phyloP scores from a whole-genome alignment of 106 monocot genomes.

The Hemerocallis citrina region DNA sequence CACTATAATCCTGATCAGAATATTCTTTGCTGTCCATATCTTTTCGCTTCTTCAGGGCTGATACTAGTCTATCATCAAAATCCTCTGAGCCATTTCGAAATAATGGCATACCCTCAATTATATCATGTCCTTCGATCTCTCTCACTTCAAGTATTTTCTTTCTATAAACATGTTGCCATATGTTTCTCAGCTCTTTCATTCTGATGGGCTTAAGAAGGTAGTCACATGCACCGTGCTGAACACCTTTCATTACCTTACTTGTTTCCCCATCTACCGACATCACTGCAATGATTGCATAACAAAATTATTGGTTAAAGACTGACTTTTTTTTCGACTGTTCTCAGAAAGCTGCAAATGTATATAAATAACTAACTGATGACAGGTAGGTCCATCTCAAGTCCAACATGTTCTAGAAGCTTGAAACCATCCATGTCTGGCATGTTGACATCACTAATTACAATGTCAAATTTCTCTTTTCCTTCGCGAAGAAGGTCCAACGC shows the following conservation, averaged over 20 bases:
- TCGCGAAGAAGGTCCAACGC: conserved; percentile 75
- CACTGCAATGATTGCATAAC: conserved; percentile 37
- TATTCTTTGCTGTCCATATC: conserved; percentile 51
- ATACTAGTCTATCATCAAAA: conserved; percentile 42
- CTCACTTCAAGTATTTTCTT: conserved; percentile 83
- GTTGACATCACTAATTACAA: conserved; percentile 96
- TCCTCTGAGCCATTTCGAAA: conserved; percentile 39
- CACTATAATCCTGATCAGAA: conserved; percentile 51
- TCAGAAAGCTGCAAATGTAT: not conserved
- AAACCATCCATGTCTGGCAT: conserved; percentile 97
- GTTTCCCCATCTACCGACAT: conserved; percentile 99
- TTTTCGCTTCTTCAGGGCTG: conserved; percentile 45
- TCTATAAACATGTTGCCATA: conserved; percentile 98
- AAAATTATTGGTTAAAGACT: not conserved
- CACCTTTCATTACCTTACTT: conserved; percentile 97
- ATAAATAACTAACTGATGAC: conserved; percentile 73
- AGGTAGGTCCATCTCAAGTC: conserved; percentile 96
- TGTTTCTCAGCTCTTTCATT: conserved; percentile 91
- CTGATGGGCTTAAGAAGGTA: conserved; percentile 91
- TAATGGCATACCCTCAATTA: conserved; percentile 47
- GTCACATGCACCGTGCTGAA: conserved; percentile 96
- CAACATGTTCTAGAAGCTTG: conserved; percentile 93
- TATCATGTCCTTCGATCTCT: conserved; percentile 61
- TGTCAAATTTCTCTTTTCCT: conserved; percentile 83
- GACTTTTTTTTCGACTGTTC: not conserved